phyloP scores from a whole-genome alignment of 805 yeast species.

The Lachancea dasiensis region DNA sequence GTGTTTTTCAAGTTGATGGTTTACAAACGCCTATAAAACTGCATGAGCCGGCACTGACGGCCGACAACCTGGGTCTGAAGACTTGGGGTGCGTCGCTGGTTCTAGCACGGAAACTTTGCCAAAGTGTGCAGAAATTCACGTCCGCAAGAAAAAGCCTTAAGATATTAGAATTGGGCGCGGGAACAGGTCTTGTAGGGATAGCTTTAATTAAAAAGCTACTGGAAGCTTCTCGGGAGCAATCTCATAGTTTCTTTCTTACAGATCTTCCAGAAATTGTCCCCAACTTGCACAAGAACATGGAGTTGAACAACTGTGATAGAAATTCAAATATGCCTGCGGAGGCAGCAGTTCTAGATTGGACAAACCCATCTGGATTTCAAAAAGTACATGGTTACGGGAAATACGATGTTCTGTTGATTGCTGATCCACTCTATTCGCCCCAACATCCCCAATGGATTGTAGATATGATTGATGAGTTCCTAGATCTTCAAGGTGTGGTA shows the following conservation, averaged over 20 bases:
- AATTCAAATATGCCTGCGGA: slow-evolving; percentile 14
- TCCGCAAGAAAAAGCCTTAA: slow-evolving; percentile 15
- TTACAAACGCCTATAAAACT: slow-evolving; percentile 34
- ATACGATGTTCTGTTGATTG: slow-evolving; percentile 59
- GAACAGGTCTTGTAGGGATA: slow-evolving; percentile 89
- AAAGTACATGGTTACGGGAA: slow-evolving; percentile 26
- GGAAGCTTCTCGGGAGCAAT: slow-evolving; percentile 30
- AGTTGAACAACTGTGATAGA: slow-evolving; percentile 39
- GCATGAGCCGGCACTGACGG: slow-evolving; percentile 79
- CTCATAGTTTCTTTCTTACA: slow-evolving; percentile 48
- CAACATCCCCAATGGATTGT: slow-evolving; percentile 74
- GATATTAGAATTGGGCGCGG: slow-evolving; percentile 82
- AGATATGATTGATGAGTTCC: slow-evolving; percentile 48
- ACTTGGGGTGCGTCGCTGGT: slow-evolving; percentile 94
- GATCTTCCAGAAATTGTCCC: slow-evolving; percentile 75
- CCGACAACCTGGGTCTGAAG: slow-evolving; percentile 82
- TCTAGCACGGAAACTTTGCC: slow-evolving; percentile 48
- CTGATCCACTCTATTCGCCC: slow-evolving; percentile 86
- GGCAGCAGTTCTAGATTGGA: slow-evolving; percentile 73
- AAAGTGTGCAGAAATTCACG: slow-evolving; percentile 12
- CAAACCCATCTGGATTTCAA: slow-evolving; percentile 43
- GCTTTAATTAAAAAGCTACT: slow-evolving; percentile 41
- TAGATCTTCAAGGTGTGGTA: slow-evolving; percentile 40
- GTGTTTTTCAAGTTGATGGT: slow-evolving; percentile 49
- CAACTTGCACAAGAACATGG: slow-evolving; percentile 56